Conservation (phyloP, 768 basidiomycete species). For the Podaxis mareebaensis region DNA sequence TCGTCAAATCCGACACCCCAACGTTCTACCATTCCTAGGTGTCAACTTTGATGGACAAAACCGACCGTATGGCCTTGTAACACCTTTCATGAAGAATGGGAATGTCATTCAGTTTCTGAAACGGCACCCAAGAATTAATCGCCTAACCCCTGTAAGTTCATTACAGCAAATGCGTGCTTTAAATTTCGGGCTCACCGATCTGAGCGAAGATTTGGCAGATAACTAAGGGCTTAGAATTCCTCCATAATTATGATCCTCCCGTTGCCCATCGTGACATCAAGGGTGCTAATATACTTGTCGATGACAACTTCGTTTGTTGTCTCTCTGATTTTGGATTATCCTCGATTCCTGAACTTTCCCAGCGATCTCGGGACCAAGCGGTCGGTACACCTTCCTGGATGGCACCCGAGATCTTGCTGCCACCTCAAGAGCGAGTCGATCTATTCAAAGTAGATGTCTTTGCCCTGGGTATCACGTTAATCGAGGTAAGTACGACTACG, state of each 20-base stretch:
- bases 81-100: background rate
- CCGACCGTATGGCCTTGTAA: background rate
- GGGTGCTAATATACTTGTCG: background rate
- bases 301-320: background rate
- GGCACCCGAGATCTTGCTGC: background rate
- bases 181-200: too few relatives aligned
- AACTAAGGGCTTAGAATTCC: background rate
- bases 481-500: background rate
- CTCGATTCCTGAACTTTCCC: background rate
- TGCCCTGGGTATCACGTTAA: background rate
- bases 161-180: too few relatives aligned
- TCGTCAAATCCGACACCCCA: background rate
- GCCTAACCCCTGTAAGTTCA: background rate
- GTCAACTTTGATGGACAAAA: background rate
- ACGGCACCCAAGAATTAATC: background rate
- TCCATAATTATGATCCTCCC: background rate
- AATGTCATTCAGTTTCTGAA: background rate
- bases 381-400: background rate
- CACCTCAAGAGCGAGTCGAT: background rate
- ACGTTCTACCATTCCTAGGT: background rate
- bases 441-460: conserved; percentile 1
- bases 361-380: background rate
- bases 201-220: background rate
- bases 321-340: background rate
- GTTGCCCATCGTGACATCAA: conserved; percentile 1